Percentiles rank a stretch among this genome's conserved stretches.
phyloP scores from a whole-genome alignment of 2,329 filamentous ascomycete species.

The Keithomyces neogunnii region DNA sequence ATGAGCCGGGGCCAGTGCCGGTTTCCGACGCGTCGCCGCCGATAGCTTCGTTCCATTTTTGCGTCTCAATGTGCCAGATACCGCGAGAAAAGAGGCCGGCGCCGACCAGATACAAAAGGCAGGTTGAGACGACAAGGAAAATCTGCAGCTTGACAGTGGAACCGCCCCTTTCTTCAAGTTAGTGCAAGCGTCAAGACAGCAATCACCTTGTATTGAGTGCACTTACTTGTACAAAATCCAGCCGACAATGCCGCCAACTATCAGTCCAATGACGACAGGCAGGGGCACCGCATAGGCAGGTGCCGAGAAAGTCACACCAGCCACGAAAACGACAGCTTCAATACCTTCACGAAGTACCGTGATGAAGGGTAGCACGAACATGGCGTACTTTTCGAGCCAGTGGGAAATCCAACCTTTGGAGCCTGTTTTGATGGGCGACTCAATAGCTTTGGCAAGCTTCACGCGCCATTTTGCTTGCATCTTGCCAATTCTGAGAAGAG shows the following conservation, averaged over 20 bases:
- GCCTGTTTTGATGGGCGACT: conserved; percentile 38
- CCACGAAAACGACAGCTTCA: conserved; percentile 79
- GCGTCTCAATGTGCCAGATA: conserved; percentile 65
- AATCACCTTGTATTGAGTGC: background rate
- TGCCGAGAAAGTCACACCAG: conserved; percentile 69
- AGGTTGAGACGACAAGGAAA: conserved; percentile 76
- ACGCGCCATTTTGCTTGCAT: conserved; percentile 81
- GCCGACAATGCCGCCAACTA: conserved; percentile 58
- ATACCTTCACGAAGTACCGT: conserved; percentile 82
- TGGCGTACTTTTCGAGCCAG: conserved; percentile 69
- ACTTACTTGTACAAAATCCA: conserved; percentile 71
- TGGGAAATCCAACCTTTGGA: conserved; percentile 44
- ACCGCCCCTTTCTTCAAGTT: conserved; percentile 24
- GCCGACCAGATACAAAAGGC: conserved; percentile 75
- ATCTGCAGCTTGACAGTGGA: conserved; percentile 46
- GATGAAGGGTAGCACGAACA: conserved; percentile 81
- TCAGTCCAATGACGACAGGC: conserved; percentile 63
- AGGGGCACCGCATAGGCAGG: conserved; percentile 72
- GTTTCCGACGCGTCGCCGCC: conserved; percentile 47
- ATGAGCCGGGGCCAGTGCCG: conserved; percentile 59
- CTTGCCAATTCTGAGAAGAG: conserved; percentile 72
- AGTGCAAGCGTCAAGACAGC: background rate
- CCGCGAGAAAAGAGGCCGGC: conserved; percentile 73
- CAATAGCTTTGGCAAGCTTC: conserved; percentile 66
- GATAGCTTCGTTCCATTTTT: conserved; percentile 58